Evolutionary conservation across 495 filamentous ascomycete species (phyloP).

Genomic region (Oleoguttula mirabilis): DNA sequence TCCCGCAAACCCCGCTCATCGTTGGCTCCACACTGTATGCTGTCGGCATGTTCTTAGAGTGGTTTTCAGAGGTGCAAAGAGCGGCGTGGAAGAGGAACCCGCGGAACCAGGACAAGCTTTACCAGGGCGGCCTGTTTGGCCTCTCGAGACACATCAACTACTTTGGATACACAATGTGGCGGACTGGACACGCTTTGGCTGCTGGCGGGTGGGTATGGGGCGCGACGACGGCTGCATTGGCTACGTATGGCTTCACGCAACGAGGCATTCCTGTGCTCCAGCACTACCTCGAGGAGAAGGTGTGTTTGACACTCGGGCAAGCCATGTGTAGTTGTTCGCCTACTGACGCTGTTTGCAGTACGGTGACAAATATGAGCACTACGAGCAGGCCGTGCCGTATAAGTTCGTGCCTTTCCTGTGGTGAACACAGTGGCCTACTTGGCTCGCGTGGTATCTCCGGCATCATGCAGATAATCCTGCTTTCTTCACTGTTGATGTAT

Average conservation of each 20-base stretch:
- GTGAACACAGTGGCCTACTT: no score
- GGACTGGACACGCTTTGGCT: constrained; percentile 23
- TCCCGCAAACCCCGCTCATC: constrained; percentile 22
- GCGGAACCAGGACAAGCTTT: constrained; percentile 23
- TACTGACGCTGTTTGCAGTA: constrained; percentile 21
- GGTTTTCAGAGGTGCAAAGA: constrained; percentile 20
- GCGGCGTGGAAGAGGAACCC: constrained; percentile 18
- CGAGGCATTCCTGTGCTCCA: constrained; percentile 21
- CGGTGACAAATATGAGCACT: constrained; percentile 19
- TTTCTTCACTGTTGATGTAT: no score
- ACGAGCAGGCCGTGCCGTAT: constrained; percentile 20
- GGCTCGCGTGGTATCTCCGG: no score
- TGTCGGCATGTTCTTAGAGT: constrained; percentile 19
- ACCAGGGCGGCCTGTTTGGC: constrained; percentile 17
- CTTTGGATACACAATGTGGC: constrained; percentile 24
- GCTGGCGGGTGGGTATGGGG: constrained; percentile 25
- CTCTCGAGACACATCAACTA: constrained; percentile 25
- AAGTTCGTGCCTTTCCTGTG: constrained; percentile 22
- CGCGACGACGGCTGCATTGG: constrained; percentile 1
- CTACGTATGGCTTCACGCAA: constrained; percentile 14
- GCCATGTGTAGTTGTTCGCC: no score
- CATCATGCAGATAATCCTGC: no score
- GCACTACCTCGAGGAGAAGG: constrained; percentile 18
- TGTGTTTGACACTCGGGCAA: no score
- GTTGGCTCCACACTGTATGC: constrained; percentile 22